Evolutionary conservation across 2,329 filamentous ascomycete genomes (phyloP).

Genomic region (Aaosphaeria arxii): DNA sequence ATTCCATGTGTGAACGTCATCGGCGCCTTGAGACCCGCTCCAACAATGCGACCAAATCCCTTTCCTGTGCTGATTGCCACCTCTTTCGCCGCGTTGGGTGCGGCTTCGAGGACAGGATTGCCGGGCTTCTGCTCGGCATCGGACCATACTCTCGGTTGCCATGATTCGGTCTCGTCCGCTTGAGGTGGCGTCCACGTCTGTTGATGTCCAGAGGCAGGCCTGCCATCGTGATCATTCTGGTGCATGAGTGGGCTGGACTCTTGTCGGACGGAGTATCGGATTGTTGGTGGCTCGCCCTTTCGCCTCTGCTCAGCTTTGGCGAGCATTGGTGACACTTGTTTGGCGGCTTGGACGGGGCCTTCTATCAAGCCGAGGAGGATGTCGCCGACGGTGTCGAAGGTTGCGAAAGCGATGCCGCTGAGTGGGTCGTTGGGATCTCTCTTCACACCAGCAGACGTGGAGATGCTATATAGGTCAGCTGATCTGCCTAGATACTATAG

Average conservation of each 20-base stretch:
- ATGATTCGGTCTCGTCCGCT: neutral
- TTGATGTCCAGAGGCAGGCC: neutral
- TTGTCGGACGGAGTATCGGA: neutral
- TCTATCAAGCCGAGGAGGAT: constrained; percentile 17
- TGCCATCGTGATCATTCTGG: neutral
- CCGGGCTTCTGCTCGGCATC: neutral
- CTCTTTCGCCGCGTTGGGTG: constrained; percentile 35
- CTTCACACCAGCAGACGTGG: constrained; percentile 9
- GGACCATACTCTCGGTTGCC: neutral
- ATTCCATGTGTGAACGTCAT: constrained; percentile 78
- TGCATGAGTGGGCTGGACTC: neutral
- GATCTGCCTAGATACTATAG: too few species aligned
- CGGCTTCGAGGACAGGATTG: neutral
- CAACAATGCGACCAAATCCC: constrained; percentile 66
- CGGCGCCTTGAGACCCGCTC: constrained; percentile 69
- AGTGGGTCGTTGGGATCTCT: constrained; percentile 23
- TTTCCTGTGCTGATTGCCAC: constrained; percentile 63
- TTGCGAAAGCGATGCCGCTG: constrained; percentile 14
- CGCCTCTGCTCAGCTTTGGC: constrained; percentile 2
- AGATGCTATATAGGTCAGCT: constrained; percentile 4
- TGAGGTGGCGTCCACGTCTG: neutral
- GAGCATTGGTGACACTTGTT: constrained; percentile 11
- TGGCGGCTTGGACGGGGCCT: constrained; percentile 17
- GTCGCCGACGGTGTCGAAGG: constrained; percentile 20
- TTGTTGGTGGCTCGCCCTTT: neutral